These are phyloP conservation scores for Pachyrhizus erosus DNA, from an alignment of 306 rosid species.

Conservation along the genomic window DNA sequence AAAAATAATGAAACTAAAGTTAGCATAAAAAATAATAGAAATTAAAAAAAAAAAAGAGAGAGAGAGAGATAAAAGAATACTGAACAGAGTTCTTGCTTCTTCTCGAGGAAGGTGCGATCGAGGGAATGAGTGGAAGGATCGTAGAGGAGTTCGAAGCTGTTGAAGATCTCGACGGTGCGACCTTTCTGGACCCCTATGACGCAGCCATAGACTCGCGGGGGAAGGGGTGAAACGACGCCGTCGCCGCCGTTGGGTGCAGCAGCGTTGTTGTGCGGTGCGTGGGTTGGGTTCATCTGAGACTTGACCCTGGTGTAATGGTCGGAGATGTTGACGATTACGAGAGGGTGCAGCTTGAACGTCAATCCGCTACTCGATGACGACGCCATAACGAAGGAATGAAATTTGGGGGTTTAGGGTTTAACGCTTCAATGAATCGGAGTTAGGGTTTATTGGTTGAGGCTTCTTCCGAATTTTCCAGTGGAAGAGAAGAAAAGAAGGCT, in stretches of 20 bases:
- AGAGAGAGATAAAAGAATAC: constrained; percentile 27
- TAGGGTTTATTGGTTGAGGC: not conserved
- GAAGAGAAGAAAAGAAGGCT: not conserved
- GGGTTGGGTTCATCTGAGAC: constrained; percentile 76
- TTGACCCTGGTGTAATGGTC: constrained; percentile 90
- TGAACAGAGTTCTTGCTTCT: constrained; percentile 98
- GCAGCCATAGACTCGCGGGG: constrained; percentile 80
- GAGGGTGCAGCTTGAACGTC: constrained; percentile 94
- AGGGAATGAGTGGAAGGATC: constrained; percentile 80
- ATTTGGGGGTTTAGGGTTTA: constrained; percentile 38
- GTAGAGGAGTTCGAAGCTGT: constrained; percentile 95
- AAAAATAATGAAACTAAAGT: not conserved
- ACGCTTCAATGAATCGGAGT: not conserved
- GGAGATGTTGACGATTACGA: constrained; percentile 93
- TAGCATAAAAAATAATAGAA: not conserved
- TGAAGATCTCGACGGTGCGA: constrained; percentile 98
- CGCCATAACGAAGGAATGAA: constrained; percentile 47
- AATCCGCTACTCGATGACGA: constrained; percentile 95
- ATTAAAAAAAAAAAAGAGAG: not conserved
- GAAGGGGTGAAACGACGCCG: constrained; percentile 45
- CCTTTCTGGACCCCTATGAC: constrained; percentile 98
- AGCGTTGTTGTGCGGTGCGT: constrained; percentile 31
- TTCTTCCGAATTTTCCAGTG: not conserved
- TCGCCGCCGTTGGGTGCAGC: constrained; percentile 48
- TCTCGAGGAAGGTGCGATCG: constrained; percentile 90